Conservation (phyloP, 2,329 filamentous ascomycete species). For the Huntiella abstrusa region DNA sequence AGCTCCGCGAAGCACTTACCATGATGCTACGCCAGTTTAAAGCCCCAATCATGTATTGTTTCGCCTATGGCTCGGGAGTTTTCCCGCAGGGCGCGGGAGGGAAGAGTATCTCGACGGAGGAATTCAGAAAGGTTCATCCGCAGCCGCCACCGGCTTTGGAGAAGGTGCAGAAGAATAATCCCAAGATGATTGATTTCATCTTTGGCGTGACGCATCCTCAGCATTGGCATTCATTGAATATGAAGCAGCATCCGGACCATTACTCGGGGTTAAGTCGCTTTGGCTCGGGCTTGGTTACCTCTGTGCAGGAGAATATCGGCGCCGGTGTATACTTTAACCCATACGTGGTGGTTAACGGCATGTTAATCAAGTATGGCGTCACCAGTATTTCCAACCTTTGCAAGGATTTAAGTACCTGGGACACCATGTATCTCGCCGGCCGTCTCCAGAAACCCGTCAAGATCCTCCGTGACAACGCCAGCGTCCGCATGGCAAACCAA, state of each 20-base stretch:
- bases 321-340: constrained; percentile 97
- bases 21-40: constrained; percentile 80
- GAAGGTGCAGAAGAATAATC: constrained; percentile 68
- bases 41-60: constrained; percentile 87
- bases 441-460: constrained; percentile 95
- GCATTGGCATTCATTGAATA: constrained; percentile 91
- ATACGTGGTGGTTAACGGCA: constrained; percentile 84
- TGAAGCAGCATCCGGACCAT: constrained; percentile 74
- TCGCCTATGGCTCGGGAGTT: constrained; percentile 92
- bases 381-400: constrained; percentile 85
- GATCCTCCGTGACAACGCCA: constrained; percentile 83
- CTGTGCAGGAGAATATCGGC: constrained; percentile 71
- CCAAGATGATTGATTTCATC: constrained; percentile 98
- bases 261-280: constrained; percentile 73
- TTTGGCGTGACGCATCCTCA: constrained; percentile 88
- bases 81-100: constrained; percentile 56
- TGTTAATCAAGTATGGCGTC: constrained; percentile 93
- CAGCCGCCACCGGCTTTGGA: constrained; percentile 63
- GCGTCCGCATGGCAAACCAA: constrained; percentile 84
- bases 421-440: constrained; percentile 89
- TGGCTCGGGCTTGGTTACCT: constrained; percentile 68
- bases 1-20: constrained; percentile 80
- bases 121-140: constrained; percentile 52
- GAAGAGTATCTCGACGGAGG: constrained; percentile 33
- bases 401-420: constrained; percentile 72